These are phyloP conservation scores for Fagopyrum esculentum DNA, from an alignment of 148 eudicot species.

Conservation along the genomic window DNA sequence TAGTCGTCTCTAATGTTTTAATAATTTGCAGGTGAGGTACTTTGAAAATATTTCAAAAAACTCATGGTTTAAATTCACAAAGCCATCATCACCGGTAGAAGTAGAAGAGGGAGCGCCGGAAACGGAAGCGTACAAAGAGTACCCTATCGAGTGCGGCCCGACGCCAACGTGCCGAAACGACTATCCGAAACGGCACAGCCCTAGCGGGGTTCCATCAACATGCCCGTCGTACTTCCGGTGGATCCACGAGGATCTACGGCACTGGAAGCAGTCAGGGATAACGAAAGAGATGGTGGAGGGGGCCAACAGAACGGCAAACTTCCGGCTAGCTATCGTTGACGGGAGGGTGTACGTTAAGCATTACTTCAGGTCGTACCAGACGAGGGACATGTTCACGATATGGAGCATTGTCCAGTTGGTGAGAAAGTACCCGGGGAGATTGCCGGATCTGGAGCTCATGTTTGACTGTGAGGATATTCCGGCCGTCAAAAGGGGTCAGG, in stretches of 20 bases:
- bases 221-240: conserved; percentile 39
- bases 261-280: conserved; percentile 24
- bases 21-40: background rate
- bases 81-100: background rate
- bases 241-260: conserved; percentile 35
- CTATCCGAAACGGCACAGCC: background rate
- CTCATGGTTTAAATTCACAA: background rate
- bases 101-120: background rate
- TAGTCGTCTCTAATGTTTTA: no score
- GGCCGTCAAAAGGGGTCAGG: background rate
- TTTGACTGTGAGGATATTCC: conserved; percentile 8
- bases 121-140: background rate
- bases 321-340: conserved; percentile 37
- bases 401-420: conserved; percentile 59
- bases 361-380: conserved; percentile 35
- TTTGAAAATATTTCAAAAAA: background rate
- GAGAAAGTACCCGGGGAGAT: conserved; percentile 46
- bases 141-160: background rate
- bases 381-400: conserved; percentile 36
- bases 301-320: conserved; percentile 25
- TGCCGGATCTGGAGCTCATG: conserved; percentile 49
- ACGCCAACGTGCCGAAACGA: background rate
- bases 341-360: conserved; percentile 50
- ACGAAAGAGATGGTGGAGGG: conserved; percentile 38
- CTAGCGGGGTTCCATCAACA: background rate